Evolutionary conservation across 768 basidiomycete genomes (phyloP), one percentile per base, ranked within the genome.

Genomic region (Tulasnella sp.): DNA sequence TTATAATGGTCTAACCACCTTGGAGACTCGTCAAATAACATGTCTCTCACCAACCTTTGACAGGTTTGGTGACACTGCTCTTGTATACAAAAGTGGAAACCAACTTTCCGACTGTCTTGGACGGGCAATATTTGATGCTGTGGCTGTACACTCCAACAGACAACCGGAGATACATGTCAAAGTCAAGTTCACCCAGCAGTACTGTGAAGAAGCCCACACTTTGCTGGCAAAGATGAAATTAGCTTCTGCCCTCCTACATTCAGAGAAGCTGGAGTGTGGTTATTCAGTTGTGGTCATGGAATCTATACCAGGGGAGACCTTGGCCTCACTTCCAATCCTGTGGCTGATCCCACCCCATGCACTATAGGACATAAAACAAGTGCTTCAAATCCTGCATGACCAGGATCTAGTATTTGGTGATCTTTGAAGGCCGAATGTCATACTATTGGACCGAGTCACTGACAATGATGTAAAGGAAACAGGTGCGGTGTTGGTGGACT

Each of bases 401-500:
- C 12, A 34, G 25, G 36, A 41, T 8, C 32, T 49, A 21, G 34
- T 37, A 11, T 54, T 54, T 41, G 52, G 52, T 11, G 52, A 54
- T 17, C 52, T 54, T n/a, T n/a, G n/a, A n/a, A n/a, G n/a, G n/a
- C n/a, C n/a, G n/a, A n/a, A n/a, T n/a, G n/a, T n/a, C n/a, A 0
- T 54, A 21, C 0, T 50, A 32, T 50, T 23, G 25, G 11, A 31
- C 2, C 49, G 49, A 4, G 34, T 21, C n/a, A 21, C 17, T 5
- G 25, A 23, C 19, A 32, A 32, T 32, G 49, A 32, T 34, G 25
- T 15, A 39, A 41, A 21, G 14, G 6, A 45, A 21, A 8, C 14
- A 15, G 52, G 52, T 19, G 52, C 41, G 0, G 62, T 63, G 61
- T 21, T 69, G 29, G 35, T 67, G 7, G 69, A 69, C 48, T 70